phyloP scores from a whole-genome alignment of 2,329 filamentous ascomycete species.

The Blastomyces gilchristii region DNA sequence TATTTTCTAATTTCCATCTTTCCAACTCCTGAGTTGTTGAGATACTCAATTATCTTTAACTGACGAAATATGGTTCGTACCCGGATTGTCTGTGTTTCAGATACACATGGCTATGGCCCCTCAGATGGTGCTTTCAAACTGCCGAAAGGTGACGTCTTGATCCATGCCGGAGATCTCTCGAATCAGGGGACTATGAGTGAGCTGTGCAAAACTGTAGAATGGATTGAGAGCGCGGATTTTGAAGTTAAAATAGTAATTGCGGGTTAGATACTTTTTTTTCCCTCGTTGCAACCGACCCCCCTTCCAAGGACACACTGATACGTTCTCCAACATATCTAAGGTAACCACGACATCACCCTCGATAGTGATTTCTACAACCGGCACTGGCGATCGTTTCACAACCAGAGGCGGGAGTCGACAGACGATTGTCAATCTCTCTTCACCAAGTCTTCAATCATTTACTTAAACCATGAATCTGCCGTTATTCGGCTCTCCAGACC shows the following conservation, averaged over 20 bases:
- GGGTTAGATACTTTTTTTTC: slow-evolving; percentile 27
- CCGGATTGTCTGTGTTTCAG: slow-evolving; percentile 49
- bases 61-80: slow-evolving; percentile 26
- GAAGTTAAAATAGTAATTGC: slow-evolving; percentile 47
- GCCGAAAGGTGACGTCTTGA: slow-evolving; percentile 47
- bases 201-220: slow-evolving; percentile 42
- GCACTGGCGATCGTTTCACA: slow-evolving; percentile 35
- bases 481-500: slow-evolving; percentile 36
- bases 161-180: slow-evolving; percentile 50
- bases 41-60: background rate
- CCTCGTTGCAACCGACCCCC: background rate
- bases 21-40: background rate
- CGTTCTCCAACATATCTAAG: slow-evolving; percentile 23
- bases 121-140: slow-evolving; percentile 40
- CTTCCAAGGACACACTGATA: slow-evolving; percentile 5
- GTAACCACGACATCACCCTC: slow-evolving; percentile 50
- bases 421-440: slow-evolving; percentile 38
- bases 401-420: slow-evolving; percentile 36
- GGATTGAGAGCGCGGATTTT: slow-evolving; percentile 45
- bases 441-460: slow-evolving; percentile 36
- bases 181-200: slow-evolving; percentile 45
- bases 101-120: slow-evolving; percentile 47
- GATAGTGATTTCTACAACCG: slow-evolving; percentile 40
- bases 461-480: slow-evolving; percentile 42
- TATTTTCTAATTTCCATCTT: background rate